These are phyloP conservation scores for Agrocybe chaxingu DNA, from an alignment of 768 basidiomycete species.

Conservation along the genomic window DNA sequence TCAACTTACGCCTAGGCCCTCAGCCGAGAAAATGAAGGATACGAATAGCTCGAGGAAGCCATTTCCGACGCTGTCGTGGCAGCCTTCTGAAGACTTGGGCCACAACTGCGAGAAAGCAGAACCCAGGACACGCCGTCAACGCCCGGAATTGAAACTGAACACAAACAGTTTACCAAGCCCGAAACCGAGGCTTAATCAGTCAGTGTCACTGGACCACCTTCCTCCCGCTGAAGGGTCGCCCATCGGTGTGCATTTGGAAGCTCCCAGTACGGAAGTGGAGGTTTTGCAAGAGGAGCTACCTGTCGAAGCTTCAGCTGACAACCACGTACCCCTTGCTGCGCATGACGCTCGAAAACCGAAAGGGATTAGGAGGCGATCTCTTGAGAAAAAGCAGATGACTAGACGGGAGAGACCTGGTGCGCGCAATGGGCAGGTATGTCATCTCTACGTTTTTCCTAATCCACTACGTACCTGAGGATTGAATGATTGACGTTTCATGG, in stretches of 20 bases:
- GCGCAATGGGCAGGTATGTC: conserved; percentile 15
- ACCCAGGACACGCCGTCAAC: conserved; percentile 5
- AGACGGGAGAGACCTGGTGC: conserved; percentile 9
- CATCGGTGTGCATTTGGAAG: conserved; percentile 16
- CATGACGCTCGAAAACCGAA: conserved; percentile 8
- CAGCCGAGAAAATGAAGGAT: conserved; percentile 5
- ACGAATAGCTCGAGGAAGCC: background rate
- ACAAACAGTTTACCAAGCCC: conserved; percentile 13
- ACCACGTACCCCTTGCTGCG: conserved; percentile 3
- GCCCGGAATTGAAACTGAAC: conserved; percentile 9
- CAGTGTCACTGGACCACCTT: conserved; percentile 9
- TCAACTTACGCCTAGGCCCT: conserved; percentile 39
- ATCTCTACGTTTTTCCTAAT: conserved; percentile 5
- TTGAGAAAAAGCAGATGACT: conserved; percentile 14
- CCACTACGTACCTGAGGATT: conserved; percentile 9
- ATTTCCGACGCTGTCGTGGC: conserved; percentile 12
- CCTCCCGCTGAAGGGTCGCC: conserved; percentile 19
- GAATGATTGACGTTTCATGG: conserved; percentile 17
- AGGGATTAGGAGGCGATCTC: conserved; percentile 12
- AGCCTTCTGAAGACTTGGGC: background rate
- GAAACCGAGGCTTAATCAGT: conserved; percentile 13
- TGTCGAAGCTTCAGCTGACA: conserved; percentile 6
- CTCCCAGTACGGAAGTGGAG: conserved; percentile 24
- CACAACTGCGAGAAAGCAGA: conserved; percentile 8
- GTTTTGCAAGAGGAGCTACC: conserved; percentile 18